These are phyloP conservation scores for Colletotrichum incanum DNA, from an alignment of 2,329 filamentous ascomycete genomes.

Conservation along the genomic window DNA sequence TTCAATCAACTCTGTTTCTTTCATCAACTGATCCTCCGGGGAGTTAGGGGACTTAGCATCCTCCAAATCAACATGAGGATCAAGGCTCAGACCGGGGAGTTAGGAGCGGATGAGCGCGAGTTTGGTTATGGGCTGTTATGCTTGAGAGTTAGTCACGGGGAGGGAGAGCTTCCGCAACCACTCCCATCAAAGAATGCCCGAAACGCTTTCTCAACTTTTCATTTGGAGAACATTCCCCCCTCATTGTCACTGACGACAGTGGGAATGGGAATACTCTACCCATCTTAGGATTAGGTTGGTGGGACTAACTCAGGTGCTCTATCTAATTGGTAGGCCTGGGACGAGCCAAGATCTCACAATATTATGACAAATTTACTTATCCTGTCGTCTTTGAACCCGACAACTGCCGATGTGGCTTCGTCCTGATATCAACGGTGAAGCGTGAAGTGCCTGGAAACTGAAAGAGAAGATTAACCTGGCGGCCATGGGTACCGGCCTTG, in stretches of 20 bases:
- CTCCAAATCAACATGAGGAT: not conserved
- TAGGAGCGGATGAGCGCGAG: not conserved
- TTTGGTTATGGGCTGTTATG: not conserved
- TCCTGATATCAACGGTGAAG: not conserved
- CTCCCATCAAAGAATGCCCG: too few species aligned
- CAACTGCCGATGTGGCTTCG: conserved; percentile 1
- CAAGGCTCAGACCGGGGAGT: not conserved
- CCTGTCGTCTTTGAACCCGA: too few species aligned
- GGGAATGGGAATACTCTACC: too few species aligned
- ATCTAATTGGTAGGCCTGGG: not conserved
- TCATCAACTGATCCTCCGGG: not conserved
- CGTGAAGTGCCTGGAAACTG: not conserved
- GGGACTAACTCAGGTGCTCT: not conserved
- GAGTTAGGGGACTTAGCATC: not conserved
- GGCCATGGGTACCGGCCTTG: not conserved
- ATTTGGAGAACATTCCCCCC: not conserved
- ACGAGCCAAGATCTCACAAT: not conserved
- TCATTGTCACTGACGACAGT: not conserved
- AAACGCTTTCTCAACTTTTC: not conserved
- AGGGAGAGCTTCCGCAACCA: not conserved
- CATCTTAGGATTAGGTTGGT: not conserved
- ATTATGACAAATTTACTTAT: not conserved
- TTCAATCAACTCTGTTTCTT: too few species aligned
- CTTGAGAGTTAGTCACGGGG: not conserved
- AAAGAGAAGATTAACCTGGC: too few species aligned